Evolutionary conservation across 139 green algal genomes (phyloP), one percentile per base, ranked within the genome.

Genomic region (Chloropicon primus): DNA sequence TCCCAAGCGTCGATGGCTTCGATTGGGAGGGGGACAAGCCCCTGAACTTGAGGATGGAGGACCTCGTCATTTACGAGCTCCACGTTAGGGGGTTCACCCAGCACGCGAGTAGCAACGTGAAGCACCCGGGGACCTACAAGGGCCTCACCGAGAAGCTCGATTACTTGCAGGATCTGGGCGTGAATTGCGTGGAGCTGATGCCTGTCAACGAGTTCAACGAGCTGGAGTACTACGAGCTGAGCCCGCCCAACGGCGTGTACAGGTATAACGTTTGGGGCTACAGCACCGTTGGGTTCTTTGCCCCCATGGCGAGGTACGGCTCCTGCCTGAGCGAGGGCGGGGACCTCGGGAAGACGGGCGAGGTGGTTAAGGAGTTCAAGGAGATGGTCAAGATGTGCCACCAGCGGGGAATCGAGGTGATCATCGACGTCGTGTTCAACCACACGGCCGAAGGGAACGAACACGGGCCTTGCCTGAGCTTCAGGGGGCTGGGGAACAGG

Each of bases 351-450:
- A 91, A 87, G 5, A 81, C 93, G 0, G 77, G 78, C 2, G 86
- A 87, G 0, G 90, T 92, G 1, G 88, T 87, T 1, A 26, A 74
- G 0, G 91, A 97, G 84, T 95, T 97, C 87, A 97, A 97, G 86
- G 76, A 92, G 81, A 91, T 96, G 89, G 93, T 97, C 3, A 85
- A 86, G 76, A 22, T 21, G 21, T 53, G 72, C 25, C 76, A 80
- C 76, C 25, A 22, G 2, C 3, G 24, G 25, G 76, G 76, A 2
- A 80, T 97, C 76, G 87, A 96, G 79, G 93, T 97, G 23, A 90
- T 97, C 53, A 77, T 97, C 71, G 93, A 97, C 74, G 92, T 97
- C 24, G 93, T 97, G 72, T 97, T 96, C 90, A 97, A 97, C 83
- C 93, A 97, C 88, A 97, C 93, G 0, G 88, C 80, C 0, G 93